A percentile compares a stretch with the other conserved stretches of the same genome.
Evolutionary conservation across 2,329 filamentous ascomycete species (phyloP).

Genomic region (Alternaria sp.): DNA sequence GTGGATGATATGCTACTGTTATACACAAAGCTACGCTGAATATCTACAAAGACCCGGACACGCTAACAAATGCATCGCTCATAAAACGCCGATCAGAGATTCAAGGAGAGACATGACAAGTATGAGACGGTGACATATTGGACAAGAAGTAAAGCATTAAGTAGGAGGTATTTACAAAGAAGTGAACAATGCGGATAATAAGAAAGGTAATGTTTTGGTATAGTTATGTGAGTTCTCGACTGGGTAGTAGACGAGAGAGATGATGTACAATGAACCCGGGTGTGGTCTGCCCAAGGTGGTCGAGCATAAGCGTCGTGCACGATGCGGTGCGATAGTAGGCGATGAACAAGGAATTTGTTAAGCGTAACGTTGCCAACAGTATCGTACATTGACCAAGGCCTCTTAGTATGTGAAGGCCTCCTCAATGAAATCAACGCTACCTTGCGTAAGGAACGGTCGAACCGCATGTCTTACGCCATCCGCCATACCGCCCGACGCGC

Average conservation of each 20-base stretch:
- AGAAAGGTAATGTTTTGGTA: conserved; percentile 5
- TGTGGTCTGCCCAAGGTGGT: conserved; percentile 1
- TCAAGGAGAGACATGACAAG: conserved; percentile 33
- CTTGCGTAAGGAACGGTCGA: conserved; percentile 58
- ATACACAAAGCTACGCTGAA: neutral
- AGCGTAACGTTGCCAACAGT: neutral
- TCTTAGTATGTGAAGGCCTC: conserved; percentile 69
- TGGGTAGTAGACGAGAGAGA: neutral
- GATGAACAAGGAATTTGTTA: neutral
- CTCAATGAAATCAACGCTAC: conserved; percentile 67
- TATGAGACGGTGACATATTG: conserved; percentile 3
- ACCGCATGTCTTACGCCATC: conserved; percentile 66
- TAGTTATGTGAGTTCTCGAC: conserved; percentile 4
- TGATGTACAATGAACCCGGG: conserved; percentile 3
- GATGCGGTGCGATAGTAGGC: neutral
- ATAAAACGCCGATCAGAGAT: neutral
- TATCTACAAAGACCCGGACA: neutral
- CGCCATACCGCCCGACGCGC: conserved; percentile 67
- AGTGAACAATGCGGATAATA: conserved; percentile 16
- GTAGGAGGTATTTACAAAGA: conserved; percentile 33
- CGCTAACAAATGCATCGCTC: conserved; percentile 14
- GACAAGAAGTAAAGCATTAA: conserved; percentile 25
- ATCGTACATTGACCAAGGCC: neutral
- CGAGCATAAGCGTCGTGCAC: conserved; percentile 2
- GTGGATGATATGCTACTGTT: neutral